A percentile compares a stretch with the other conserved stretches of the same genome.
Conservation (phyloP, 805 yeast genomes). For the Scheffersomyces amazonensis region DNA sequence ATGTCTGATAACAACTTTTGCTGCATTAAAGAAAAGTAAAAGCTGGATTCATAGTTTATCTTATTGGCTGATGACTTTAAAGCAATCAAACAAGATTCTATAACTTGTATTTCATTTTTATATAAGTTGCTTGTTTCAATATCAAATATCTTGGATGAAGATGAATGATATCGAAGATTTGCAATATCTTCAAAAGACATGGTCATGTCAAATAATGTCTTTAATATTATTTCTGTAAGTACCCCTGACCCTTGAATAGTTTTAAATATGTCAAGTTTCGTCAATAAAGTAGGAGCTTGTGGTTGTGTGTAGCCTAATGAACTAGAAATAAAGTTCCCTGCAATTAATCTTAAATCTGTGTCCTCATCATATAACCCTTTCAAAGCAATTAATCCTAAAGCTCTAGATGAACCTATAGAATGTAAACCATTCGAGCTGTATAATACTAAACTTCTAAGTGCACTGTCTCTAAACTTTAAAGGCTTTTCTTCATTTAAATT, state of each 20-base stretch:
- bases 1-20: neutral
- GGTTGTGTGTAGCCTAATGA: neutral
- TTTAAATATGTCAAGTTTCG: no score
- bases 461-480: neutral
- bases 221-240: neutral
- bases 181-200: neutral
- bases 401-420: no score
- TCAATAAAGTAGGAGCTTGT: neutral
- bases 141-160: constrained; percentile 47
- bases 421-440: no score
- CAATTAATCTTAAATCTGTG: neutral
- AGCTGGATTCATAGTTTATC: no score
- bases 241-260: no score
- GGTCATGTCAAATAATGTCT: neutral
- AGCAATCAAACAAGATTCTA: no score
- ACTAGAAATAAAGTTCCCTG: neutral
- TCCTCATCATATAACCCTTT: constrained; percentile 3
- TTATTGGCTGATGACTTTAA: no score
- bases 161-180: neutral
- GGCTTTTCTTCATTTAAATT: neutral
- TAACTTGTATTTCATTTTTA: constrained; percentile 38
- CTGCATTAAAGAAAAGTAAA: no score
- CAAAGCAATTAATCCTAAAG: neutral
- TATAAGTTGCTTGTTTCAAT: constrained; percentile 68
- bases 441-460: neutral